These are phyloP conservation scores for Diplogelasinospora grovesii DNA, from an alignment of 495 filamentous ascomycete species.

Conservation along the genomic window DNA sequence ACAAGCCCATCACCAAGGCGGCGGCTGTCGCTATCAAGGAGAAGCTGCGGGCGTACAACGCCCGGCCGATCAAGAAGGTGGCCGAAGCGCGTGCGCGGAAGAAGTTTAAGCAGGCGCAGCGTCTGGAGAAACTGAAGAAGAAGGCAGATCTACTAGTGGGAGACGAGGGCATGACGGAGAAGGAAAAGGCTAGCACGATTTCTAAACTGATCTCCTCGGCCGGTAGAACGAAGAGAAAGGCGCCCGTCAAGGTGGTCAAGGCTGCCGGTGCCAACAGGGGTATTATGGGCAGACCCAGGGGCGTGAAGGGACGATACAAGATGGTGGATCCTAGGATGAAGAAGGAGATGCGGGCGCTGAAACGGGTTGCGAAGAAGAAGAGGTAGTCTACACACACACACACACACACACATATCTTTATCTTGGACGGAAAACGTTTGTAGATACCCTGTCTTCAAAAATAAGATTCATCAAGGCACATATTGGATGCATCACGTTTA, in stretches of 20 bases:
- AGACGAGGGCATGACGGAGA: constrained; percentile 86
- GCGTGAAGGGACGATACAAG: constrained; percentile 95
- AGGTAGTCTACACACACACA: constrained; percentile 1
- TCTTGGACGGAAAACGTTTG: too few relatives aligned
- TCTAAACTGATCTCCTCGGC: constrained; percentile 73
- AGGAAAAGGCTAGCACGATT: constrained; percentile 86
- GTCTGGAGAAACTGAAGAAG: constrained; percentile 88
- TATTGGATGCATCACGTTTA: too few relatives aligned
- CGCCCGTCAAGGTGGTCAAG: constrained; percentile 81
- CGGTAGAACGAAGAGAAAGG: constrained; percentile 76
- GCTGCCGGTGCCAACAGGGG: constrained; percentile 80
- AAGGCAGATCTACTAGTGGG: constrained; percentile 82
- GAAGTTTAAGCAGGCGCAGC: constrained; percentile 89
- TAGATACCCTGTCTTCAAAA: too few relatives aligned
- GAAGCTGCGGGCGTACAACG: constrained; percentile 88
- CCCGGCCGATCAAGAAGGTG: constrained; percentile 98
- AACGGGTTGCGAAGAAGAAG: constrained; percentile 53
- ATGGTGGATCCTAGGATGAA: constrained; percentile 96
- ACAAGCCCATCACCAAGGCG: constrained; percentile 82
- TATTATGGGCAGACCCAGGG: constrained; percentile 47
- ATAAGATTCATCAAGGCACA: too few relatives aligned
- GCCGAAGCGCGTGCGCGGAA: constrained; percentile 91
- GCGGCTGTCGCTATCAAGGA: constrained; percentile 92
- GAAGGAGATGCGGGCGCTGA: constrained; percentile 93
- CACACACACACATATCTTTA: neutral